Conservation (phyloP, 2,329 filamentous ascomycete species). For the Dactylellina haptotyla region DNA sequence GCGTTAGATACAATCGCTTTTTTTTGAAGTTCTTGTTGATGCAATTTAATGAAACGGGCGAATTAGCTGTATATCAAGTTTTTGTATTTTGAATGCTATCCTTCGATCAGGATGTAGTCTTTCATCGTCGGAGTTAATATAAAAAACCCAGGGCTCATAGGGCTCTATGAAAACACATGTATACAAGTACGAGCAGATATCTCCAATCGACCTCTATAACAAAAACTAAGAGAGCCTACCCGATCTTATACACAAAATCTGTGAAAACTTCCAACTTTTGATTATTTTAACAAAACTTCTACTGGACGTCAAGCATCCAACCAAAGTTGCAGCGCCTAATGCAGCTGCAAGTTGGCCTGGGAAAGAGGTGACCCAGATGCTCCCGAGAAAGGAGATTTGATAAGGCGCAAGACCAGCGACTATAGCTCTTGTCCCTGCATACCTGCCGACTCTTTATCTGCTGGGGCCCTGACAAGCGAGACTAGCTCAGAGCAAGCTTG, state of each 20-base stretch:
- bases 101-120: neutral
- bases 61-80: conserved; percentile 22
- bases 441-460: neutral
- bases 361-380: neutral
- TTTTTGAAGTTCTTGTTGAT: conserved; percentile 9
- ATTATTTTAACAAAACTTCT: too few species aligned
- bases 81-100: conserved; percentile 18
- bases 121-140: neutral
- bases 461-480: conserved; percentile 8
- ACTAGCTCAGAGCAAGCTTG: neutral
- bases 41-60: conserved; percentile 26
- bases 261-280: too few species aligned
- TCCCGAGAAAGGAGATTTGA: conserved; percentile 14
- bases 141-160: neutral
- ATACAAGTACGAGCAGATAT: conserved; percentile 25
- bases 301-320: too few species aligned
- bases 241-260: too few species aligned
- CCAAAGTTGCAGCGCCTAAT: conserved; percentile 3
- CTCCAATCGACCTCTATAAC: conserved; percentile 33
- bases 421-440: conserved; percentile 7
- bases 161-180: neutral
- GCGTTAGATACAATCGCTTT: conserved; percentile 21
- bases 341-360: conserved; percentile 1
- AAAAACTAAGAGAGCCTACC: too few species aligned
- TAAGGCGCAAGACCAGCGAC: neutral